Evolutionary conservation across 1,139 yeast species (phyloP).

Genomic region (Pichia sp.): DNA sequence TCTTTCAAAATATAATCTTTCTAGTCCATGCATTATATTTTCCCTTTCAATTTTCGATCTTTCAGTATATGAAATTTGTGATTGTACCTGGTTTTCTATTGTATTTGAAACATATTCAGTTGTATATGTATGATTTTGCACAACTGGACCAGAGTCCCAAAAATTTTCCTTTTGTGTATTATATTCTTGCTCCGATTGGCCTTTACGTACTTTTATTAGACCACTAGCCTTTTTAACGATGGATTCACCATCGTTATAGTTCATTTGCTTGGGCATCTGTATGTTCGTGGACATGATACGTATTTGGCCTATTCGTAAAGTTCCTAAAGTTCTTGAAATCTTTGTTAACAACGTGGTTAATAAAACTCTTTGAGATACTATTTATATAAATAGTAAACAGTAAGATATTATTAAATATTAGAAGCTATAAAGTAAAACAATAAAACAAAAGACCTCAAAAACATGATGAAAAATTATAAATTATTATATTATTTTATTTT

Average conservation of each 20-base stretch:
- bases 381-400: too few relatives aligned
- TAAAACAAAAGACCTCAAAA: too few relatives aligned
- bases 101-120: conserved; percentile 11
- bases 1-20: conserved; percentile 44
- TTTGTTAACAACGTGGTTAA: too few relatives aligned
- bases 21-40: conserved; percentile 33
- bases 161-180: conserved; percentile 41
- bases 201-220: conserved; percentile 40
- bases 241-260: conserved; percentile 31
- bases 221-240: conserved; percentile 37
- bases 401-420: too few relatives aligned
- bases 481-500: too few relatives aligned
- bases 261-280: conserved; percentile 11
- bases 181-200: conserved; percentile 53
- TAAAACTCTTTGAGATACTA: too few relatives aligned
- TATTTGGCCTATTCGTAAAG: too few relatives aligned
- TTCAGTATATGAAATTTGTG: conserved; percentile 8
- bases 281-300: conserved; percentile 1
- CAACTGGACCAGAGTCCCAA: conserved; percentile 42
- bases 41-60: conserved; percentile 21
- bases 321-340: too few relatives aligned
- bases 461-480: too few relatives aligned
- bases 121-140: conserved; percentile 34
- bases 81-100: conserved; percentile 14
- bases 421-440: too few relatives aligned